These are phyloP conservation scores for Pulveroboletus ravenelii DNA, from an alignment of 768 basidiomycete species.

Conservation along the genomic window DNA sequence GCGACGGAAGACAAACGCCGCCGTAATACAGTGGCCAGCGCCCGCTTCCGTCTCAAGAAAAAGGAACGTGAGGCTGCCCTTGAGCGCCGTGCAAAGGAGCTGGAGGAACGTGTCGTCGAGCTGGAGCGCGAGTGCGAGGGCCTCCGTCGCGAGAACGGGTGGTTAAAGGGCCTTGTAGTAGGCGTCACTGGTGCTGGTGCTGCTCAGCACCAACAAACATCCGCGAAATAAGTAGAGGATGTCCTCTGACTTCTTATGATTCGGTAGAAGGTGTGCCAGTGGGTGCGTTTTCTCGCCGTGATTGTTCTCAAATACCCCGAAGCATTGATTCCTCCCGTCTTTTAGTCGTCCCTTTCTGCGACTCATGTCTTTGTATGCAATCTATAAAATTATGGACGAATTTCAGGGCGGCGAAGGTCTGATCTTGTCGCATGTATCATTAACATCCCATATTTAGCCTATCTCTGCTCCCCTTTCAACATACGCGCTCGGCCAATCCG, in stretches of 20 bases:
- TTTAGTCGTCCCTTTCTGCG: neutral
- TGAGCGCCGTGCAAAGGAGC: conserved; percentile 79
- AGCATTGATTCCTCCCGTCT: neutral
- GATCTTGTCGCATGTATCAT: conserved; percentile 18
- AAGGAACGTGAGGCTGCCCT: conserved; percentile 91
- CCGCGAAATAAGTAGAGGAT: conserved; percentile 13
- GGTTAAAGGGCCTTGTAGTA: conserved; percentile 87
- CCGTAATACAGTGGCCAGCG: conserved; percentile 88
- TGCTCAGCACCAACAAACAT: conserved; percentile 25
- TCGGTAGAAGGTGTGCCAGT: neutral
- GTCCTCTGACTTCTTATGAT: neutral
- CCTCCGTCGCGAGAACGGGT: conserved; percentile 83
- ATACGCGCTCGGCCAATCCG: neutral
- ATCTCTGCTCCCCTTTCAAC: neutral
- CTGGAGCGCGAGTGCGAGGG: conserved; percentile 91
- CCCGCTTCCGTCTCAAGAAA: conserved; percentile 92
- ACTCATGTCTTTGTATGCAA: neutral
- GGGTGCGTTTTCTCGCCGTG: neutral
- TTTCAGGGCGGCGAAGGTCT: neutral
- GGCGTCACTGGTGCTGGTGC: conserved; percentile 74
- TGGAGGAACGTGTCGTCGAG: conserved; percentile 72
- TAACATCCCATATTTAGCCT: conserved; percentile 10
- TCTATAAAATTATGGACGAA: neutral
- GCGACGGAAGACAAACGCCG: conserved; percentile 88
- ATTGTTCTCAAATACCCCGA: neutral